Evolutionary conservation across 2,329 filamentous ascomycete genomes (phyloP).

Genomic region (Epichloe gansuensis): DNA sequence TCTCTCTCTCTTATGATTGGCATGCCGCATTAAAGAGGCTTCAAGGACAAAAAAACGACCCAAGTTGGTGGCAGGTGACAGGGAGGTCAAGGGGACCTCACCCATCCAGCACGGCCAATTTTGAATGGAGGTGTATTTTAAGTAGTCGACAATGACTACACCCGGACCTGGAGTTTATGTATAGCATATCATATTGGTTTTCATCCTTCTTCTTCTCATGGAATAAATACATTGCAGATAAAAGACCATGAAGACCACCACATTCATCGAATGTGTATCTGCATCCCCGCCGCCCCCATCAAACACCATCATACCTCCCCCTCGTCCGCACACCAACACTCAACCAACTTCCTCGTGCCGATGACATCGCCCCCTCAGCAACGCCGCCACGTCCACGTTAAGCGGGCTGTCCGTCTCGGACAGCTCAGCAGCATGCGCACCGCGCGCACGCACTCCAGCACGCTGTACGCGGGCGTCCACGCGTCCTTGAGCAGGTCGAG

Average conservation of each 20-base stretch:
- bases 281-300: conserved; percentile 1
- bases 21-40: background rate
- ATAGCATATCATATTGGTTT: conserved; percentile 9
- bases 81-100: background rate
- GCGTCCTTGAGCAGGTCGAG: conserved; percentile 69
- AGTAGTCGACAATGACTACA: background rate
- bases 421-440: conserved; percentile 53
- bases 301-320: conserved; percentile 25
- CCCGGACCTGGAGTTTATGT: conserved; percentile 11
- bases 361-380: conserved; percentile 58
- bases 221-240: too few relatives aligned
- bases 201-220: too few relatives aligned
- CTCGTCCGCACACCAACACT: conserved; percentile 49
- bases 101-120: background rate
- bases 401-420: conserved; percentile 62
- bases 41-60: background rate
- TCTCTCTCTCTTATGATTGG: background rate
- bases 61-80: background rate
- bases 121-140: too few relatives aligned
- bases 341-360: conserved; percentile 57
- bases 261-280: background rate
- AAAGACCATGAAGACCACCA: too few relatives aligned
- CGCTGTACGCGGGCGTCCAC: conserved; percentile 80
- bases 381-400: conserved; percentile 65
- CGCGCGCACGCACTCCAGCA: conserved; percentile 61